Conservation (phyloP, 148 eudicot species). For the Vaccinium myrtillus region DNA sequence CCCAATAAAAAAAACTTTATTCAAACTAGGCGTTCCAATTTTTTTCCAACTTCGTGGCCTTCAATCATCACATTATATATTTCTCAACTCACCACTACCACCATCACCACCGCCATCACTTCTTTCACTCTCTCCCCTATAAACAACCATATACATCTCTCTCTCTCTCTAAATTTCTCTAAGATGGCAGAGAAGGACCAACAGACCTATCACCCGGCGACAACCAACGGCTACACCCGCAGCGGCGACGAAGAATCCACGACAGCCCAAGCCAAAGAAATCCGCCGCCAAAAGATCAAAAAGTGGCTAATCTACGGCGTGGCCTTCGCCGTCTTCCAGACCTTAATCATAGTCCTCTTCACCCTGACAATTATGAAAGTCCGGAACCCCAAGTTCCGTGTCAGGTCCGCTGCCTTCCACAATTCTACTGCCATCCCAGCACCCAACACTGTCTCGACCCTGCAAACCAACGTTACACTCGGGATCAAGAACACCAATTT, state of each 20-base stretch:
- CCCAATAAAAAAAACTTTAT: background rate
- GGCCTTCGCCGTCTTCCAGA: slow-evolving; percentile 13
- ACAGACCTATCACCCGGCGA: background rate
- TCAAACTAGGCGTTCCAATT: background rate
- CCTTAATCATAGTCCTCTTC: background rate
- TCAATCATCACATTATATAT: background rate
- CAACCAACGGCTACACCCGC: background rate
- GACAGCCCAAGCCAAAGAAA: background rate
- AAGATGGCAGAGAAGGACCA: slow-evolving; percentile 7
- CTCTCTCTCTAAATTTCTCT: background rate
- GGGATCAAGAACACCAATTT: slow-evolving; percentile 24
- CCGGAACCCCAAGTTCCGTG: slow-evolving; percentile 22
- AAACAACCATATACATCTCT: background rate
- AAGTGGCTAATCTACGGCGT: background rate
- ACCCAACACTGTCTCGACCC: background rate
- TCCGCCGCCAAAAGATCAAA: slow-evolving; percentile 17
- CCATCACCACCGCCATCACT: background rate
- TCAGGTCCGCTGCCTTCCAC: background rate
- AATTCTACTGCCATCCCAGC: background rate
- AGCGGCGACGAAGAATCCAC: background rate
- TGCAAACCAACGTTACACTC: background rate
- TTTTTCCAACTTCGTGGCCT: background rate
- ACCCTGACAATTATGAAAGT: slow-evolving; percentile 19
- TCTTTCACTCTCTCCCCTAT: background rate
- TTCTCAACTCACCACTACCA: background rate